phyloP scores from a whole-genome alignment of 73 alveolate species.

The Paramecium caudatum region DNA sequence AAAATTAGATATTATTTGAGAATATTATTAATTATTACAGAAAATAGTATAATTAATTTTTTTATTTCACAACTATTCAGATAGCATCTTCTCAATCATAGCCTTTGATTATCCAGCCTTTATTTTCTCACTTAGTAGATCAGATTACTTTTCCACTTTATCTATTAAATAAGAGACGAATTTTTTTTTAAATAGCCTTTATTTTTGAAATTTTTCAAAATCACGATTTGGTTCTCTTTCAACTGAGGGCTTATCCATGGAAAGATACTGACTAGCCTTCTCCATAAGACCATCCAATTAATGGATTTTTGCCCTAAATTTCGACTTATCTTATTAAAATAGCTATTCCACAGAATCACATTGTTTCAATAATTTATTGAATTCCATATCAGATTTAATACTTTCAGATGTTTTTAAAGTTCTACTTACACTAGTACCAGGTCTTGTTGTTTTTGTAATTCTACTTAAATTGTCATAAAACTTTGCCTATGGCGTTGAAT shows the following conservation, averaged over 20 bases:
- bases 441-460: constrained; percentile 47
- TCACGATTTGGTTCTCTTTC: constrained; percentile 54
- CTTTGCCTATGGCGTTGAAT: neutral
- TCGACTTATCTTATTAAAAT: neutral
- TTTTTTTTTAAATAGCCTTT: constrained; percentile 46
- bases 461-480: constrained; percentile 1
- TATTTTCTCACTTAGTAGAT: constrained; percentile 41
- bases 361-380: constrained; percentile 16
- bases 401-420: neutral
- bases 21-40: constrained; percentile 45
- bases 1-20: constrained; percentile 38
- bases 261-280: constrained; percentile 20
- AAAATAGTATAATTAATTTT: constrained; percentile 22
- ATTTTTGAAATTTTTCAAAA: constrained; percentile 38
- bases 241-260: constrained; percentile 15
- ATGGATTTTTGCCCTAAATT: neutral
- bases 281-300: constrained; percentile 19
- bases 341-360: constrained; percentile 8
- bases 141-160: constrained; percentile 39
- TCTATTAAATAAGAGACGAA: constrained; percentile 34
- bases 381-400: neutral
- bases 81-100: neutral
- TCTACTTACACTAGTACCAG: constrained; percentile 54
- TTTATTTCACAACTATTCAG: neutral
- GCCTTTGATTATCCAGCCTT: neutral